Base-by-base conservation (phyloP, 2,329 filamentous ascomycete species). In the Ophiostoma piceae region DNA sequence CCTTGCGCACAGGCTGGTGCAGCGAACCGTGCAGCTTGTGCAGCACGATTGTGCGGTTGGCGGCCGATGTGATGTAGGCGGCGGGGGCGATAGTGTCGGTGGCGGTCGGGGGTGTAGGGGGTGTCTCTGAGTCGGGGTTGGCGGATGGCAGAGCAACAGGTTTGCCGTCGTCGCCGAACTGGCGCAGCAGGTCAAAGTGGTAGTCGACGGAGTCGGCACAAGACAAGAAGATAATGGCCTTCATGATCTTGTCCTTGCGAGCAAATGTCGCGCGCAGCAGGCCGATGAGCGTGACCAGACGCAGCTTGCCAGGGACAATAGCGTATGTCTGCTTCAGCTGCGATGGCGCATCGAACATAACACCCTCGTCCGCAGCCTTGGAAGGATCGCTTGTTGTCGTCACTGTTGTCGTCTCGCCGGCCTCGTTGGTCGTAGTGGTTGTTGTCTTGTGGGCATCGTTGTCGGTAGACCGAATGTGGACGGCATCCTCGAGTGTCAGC, bases 191-290 rank as follows among this genome's bases (percentile, higher is more conserved):
- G 72, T 96, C 91, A 77, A 93, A 98, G 78, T 98, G 94, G 75
- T 97, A 99, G 77, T 99, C 93, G 71, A 98, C 95, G 1, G 92
- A 95, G 78, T 99, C 95, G 26, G 95, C 94, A 76, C 95, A 99
- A 12, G 94, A 97, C 67, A 99, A 91, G 80, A 99, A 99, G 47
- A 99, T 85, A 72, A 99, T 97, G 29, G 91, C 92, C 79, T 99
- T 98, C 92, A 96, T 97, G 22, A 96, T 91, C 1, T 92, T 92
- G 0, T 93, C 94, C 78, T 91, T 92, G 22, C 94, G 87, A 70
- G 92, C 89, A 78, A 99, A 98, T 0, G 93, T 89, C 22, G 92
- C 89, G 77, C 94, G 96, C 70, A 99, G 83, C 41, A 94, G 86
- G 0, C 92, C 90, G 35, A 93, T 88, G 26, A 99, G 84, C 0